Base-by-base conservation (phyloP, 805 yeast species). In the Yamadazyma phyllophila region DNA sequence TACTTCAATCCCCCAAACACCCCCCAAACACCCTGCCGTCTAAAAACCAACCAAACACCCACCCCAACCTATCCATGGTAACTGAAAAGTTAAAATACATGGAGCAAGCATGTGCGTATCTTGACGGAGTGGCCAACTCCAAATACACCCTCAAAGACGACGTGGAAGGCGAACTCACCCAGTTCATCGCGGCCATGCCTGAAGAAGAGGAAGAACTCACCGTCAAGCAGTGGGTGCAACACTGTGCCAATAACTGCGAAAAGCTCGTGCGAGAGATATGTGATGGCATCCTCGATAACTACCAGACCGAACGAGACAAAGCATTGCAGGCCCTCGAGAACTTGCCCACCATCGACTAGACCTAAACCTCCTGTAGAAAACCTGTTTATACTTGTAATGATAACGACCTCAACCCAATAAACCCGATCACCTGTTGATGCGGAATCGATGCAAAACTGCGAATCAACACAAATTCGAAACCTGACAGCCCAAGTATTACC, bases 181-280 rank as follows among this genome's bases (percentile, higher is more conserved):
- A 71, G 41, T 85, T 85, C 55, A 79, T 85, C 6, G 73, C 81
- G 1, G 80, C 80, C 36, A 81, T 86, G 80, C 91, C 92, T 0
- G 80, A 76, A 26, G 77, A 77, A 20, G 90, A 86, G 56, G 69
- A 86, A 53, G 71, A 77, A 10, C 80, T 83, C 84, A 78, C 85
- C 0, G 76, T 88, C n/a, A 71, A 74, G 40, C 78, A 85, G 48
- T 89, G 96, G 96, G 63, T 86, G 15, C 57, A 58, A 26, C 69
- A 74, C 51, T 76, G 77, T 54, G 85, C 88, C 0, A 62, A 65
- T 10, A 78, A 76, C 50, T 82, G 85, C 16, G 74, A 74, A 35
- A 61, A 61, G 24, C 67, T 79, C 39, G 67, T 84, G 5, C 59
- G 69, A 29, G 68, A 69, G 26, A 74, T 76, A 26, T 70, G 81